These are phyloP conservation scores for Phytophthora multivora DNA, from an alignment of 352 stramenopile genomes.

Conservation along the genomic window DNA sequence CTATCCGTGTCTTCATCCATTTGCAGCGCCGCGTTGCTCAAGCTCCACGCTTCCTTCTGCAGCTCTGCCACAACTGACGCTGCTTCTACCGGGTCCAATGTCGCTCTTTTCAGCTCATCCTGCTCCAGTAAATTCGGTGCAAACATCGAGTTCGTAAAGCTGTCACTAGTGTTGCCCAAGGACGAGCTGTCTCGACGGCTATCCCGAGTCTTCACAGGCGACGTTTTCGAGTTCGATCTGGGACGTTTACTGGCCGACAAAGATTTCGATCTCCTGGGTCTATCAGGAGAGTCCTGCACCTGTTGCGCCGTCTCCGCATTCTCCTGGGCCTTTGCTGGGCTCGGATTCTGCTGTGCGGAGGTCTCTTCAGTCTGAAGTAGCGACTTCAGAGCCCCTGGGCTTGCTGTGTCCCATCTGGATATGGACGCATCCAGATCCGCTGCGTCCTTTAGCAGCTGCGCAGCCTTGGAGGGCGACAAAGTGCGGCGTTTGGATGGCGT, in stretches of 20 bases:
- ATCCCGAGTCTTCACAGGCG: background rate
- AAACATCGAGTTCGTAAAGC: conserved; percentile 61
- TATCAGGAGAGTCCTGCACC: conserved; percentile 9
- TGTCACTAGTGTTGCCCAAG: conserved; percentile 36
- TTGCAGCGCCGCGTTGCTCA: conserved; percentile 16
- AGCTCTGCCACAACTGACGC: conserved; percentile 51
- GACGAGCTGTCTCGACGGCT: conserved; percentile 17
- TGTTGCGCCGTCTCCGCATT: conserved; percentile 3
- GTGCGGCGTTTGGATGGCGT: conserved; percentile 25
- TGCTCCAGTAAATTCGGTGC: conserved; percentile 48
- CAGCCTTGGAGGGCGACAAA: conserved; percentile 54
- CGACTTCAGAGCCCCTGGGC: conserved; percentile 37
- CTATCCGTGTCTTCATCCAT: conserved; percentile 9
- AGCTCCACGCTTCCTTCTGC: conserved; percentile 22
- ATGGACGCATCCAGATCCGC: conserved; percentile 24
- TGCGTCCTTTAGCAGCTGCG: conserved; percentile 29
- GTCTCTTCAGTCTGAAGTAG: conserved; percentile 19
- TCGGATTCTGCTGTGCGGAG: background rate
- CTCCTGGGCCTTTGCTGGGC: conserved; percentile 1
- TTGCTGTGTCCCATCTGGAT: conserved; percentile 41
- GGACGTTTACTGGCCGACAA: conserved; percentile 14
- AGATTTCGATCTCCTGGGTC: conserved; percentile 10
- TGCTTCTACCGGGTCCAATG: conserved; percentile 55
- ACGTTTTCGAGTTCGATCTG: conserved; percentile 21
- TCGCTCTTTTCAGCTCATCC: conserved; percentile 39